These are phyloP conservation scores for Salvia hispanica DNA, from an alignment of 257 asterid species.

Conservation along the genomic window DNA sequence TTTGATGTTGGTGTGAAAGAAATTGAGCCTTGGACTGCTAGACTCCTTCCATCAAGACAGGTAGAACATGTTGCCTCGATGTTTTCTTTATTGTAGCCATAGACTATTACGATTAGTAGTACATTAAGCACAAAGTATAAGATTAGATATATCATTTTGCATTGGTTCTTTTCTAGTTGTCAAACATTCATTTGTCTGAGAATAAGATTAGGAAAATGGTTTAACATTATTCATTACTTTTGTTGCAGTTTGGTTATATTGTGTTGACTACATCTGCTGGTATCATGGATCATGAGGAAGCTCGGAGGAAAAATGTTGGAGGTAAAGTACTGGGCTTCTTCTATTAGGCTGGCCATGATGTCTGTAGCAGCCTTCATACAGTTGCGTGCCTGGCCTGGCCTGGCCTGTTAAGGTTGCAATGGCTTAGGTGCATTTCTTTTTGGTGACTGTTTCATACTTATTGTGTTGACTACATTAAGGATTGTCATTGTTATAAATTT, in stretches of 20 bases:
- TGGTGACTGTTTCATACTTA: constrained; percentile 14
- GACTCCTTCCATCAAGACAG: constrained; percentile 48
- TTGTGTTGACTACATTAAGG: constrained; percentile 6
- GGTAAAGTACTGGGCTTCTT: constrained; percentile 47
- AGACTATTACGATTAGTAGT: neutral
- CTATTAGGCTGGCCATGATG: constrained; percentile 27
- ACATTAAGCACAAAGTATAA: neutral
- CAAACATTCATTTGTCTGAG: neutral
- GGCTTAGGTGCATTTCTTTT: neutral
- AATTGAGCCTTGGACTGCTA: constrained; percentile 50
- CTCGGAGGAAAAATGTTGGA: constrained; percentile 44
- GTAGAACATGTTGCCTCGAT: neutral
- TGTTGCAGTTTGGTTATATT: constrained; percentile 41
- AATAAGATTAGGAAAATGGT: too few species aligned
- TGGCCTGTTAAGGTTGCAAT: constrained; percentile 22
- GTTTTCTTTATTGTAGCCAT: neutral
- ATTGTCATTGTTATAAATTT: constrained; percentile 18
- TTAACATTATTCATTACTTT: neutral
- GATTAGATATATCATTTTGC: neutral
- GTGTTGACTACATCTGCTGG: constrained; percentile 49
- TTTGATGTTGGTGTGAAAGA: constrained; percentile 50
- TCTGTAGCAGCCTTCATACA: neutral
- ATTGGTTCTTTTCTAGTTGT: neutral
- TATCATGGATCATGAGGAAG: constrained; percentile 49
- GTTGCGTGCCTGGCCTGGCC: neutral